Conservation (phyloP, 106 monocot genomes). For the Allium fistulosum region DNA sequence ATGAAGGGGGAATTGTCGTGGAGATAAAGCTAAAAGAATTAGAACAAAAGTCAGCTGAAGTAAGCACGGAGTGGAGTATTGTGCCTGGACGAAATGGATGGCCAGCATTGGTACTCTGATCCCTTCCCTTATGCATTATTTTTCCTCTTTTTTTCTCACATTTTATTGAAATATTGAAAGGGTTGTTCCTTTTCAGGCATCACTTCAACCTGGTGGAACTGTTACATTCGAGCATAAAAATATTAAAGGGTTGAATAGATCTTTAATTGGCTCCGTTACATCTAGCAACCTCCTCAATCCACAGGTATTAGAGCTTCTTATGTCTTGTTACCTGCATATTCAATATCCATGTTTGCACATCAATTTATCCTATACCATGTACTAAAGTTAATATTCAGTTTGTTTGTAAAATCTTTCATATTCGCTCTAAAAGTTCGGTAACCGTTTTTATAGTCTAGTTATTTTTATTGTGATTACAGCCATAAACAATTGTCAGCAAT, state of each 20-base stretch:
- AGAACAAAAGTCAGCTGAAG: conserved; percentile 91
- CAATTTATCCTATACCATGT: too few species aligned
- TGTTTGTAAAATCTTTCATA: too few species aligned
- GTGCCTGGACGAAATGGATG: conserved; percentile 83
- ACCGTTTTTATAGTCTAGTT: too few species aligned
- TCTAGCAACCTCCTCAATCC: conserved; percentile 95
- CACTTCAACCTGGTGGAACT: conserved; percentile 93
- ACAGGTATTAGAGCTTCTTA: conserved; percentile 34
- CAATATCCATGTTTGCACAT: too few species aligned
- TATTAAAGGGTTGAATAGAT: conserved; percentile 92
- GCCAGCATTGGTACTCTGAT: conserved; percentile 68
- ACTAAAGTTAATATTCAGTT: too few species aligned
- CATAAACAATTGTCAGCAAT: too few species aligned
- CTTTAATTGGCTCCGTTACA: conserved; percentile 77
- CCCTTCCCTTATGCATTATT: conserved; percentile 33
- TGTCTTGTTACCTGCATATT: too few species aligned
- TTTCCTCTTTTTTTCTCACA: conserved; percentile 7
- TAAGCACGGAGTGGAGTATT: conserved; percentile 94
- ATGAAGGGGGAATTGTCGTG: conserved; percentile 89
- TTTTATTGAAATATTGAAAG: not conserved
- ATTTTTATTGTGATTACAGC: too few species aligned
- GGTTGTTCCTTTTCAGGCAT: conserved; percentile 47
- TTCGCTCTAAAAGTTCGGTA: too few species aligned
- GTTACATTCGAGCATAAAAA: conserved; percentile 92
- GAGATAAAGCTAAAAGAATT: conserved; percentile 94